A percentile compares a stretch with the other conserved stretches of the same genome.
Conservation (phyloP, 169 alveolate genomes). For the Eimeria zaria region DNA sequence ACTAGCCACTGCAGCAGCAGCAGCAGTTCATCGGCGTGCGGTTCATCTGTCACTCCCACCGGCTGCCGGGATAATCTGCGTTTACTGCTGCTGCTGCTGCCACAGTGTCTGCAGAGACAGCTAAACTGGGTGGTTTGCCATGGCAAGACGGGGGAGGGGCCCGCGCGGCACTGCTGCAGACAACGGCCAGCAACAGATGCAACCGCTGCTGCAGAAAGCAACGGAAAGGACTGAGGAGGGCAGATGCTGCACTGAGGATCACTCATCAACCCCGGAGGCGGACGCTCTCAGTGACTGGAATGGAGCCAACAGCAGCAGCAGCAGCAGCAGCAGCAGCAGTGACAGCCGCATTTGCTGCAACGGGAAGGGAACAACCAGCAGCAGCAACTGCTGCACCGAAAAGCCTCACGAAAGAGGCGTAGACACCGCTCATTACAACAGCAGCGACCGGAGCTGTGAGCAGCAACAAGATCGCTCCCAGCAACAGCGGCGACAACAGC, state of each 20-base stretch:
- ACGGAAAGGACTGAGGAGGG: slow-evolving; percentile 9
- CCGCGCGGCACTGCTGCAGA: slow-evolving; percentile 32
- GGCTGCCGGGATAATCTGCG: not conserved
- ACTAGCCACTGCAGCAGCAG: slow-evolving; percentile 66
- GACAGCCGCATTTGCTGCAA: slow-evolving; percentile 16
- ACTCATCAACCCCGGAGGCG: not conserved
- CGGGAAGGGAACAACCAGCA: not conserved
- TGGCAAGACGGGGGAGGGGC: slow-evolving; percentile 70
- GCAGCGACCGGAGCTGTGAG: not conserved
- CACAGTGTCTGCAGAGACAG: not conserved
- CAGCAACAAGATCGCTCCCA: not conserved
- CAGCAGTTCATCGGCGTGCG: slow-evolving; percentile 15
- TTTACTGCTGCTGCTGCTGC: slow-evolving; percentile 37
- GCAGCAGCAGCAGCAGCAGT: slow-evolving; percentile 25
- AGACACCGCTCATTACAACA: not conserved
- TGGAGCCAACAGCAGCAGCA: slow-evolving; percentile 34
- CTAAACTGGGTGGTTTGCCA: not conserved
- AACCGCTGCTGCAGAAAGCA: slow-evolving; percentile 32
- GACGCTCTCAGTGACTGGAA: not conserved
- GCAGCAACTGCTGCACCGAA: not conserved
- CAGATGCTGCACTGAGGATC: slow-evolving; percentile 39
- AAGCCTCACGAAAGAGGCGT: not conserved
- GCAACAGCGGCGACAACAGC: slow-evolving; percentile 19
- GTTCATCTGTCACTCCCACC: not conserved
- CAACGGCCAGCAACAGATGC: slow-evolving; percentile 25